phyloP scores from a whole-genome alignment of 2,329 filamentous ascomycete species.

The Aspergillus viridinutans region DNA sequence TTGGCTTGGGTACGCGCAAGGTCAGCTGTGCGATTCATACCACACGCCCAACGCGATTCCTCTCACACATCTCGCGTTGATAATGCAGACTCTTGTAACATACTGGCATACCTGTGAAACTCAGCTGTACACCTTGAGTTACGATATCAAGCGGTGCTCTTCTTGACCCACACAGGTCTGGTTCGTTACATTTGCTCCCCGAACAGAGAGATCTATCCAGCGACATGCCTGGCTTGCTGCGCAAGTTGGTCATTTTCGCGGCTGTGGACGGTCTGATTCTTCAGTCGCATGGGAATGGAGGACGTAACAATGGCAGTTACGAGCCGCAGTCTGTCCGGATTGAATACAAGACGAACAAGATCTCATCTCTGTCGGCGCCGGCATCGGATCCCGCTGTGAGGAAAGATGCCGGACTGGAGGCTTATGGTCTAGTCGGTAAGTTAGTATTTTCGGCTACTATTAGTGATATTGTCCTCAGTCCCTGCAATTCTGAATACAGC shows the following conservation, averaged over 20 bases:
- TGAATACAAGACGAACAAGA: slow-evolving; percentile 60
- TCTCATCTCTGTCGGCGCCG: slow-evolving; percentile 44
- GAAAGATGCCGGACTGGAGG: slow-evolving; percentile 42
- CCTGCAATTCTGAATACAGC: background rate
- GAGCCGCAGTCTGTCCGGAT: slow-evolving; percentile 60
- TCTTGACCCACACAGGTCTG: background rate
- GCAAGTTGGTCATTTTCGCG: slow-evolving; percentile 76
- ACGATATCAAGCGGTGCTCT: background rate
- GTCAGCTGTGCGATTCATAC: background rate
- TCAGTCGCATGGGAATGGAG: slow-evolving; percentile 59
- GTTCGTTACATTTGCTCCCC: background rate
- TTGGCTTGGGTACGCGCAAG: background rate
- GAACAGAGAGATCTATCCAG: slow-evolving; percentile 8
- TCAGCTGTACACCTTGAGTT: background rate
- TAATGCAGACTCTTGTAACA: background rate
- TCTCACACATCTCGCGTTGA: background rate
- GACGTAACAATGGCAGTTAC: slow-evolving; percentile 47
- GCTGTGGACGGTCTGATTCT: slow-evolving; percentile 79
- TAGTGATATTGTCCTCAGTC: too few species aligned
- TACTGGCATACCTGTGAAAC: background rate
- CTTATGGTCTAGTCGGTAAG: slow-evolving; percentile 56
- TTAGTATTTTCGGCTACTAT: background rate
- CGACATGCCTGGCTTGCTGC: slow-evolving; percentile 69
- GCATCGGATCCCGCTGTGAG: slow-evolving; percentile 23
- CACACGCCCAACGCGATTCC: background rate